Conservation (phyloP, 805 yeast species). For the Ogataea glucozyma region DNA sequence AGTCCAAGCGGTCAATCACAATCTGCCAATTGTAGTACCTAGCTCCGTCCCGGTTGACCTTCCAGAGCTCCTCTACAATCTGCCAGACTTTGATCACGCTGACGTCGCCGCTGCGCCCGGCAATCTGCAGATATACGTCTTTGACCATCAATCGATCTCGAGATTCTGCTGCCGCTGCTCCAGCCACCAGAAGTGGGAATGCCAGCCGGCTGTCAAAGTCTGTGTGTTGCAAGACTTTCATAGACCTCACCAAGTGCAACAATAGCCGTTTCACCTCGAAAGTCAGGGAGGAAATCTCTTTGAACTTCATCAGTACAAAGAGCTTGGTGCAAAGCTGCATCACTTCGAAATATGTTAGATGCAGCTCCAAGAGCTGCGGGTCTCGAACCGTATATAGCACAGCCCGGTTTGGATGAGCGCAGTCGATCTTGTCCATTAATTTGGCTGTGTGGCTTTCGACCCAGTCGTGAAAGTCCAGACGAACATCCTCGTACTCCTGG, state of each 20-base stretch:
- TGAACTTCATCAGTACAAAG: constrained; percentile 23
- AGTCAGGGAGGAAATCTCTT: constrained; percentile 23
- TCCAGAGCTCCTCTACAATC: constrained; percentile 29
- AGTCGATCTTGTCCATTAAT: constrained; percentile 16
- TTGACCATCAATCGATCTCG: constrained; percentile 27
- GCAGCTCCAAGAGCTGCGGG: constrained; percentile 14
- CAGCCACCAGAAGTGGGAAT: constrained; percentile 27
- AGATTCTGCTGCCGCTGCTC: constrained; percentile 29
- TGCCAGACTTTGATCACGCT: constrained; percentile 24
- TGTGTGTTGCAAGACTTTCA: constrained; percentile 17
- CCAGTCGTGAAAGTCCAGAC: constrained; percentile 29
- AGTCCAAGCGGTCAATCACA: constrained; percentile 25
- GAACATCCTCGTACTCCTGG: constrained; percentile 18
- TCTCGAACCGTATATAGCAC: constrained; percentile 5
- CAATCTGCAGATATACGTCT: constrained; percentile 17
- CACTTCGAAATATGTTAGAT: constrained; percentile 23
- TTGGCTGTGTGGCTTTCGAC: constrained; percentile 18
- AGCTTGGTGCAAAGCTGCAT: constrained; percentile 23
- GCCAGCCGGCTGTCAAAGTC: constrained; percentile 19
- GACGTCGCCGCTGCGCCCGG: constrained; percentile 13
- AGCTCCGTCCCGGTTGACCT: constrained; percentile 25
- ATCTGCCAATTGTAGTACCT: constrained; percentile 27
- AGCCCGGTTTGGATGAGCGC: constrained; percentile 18
- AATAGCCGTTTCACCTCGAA: constrained; percentile 26
- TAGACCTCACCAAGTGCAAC: constrained; percentile 20